Evolutionary conservation across 495 filamentous ascomycete species (phyloP), one percentile per base, ranked within the genome.

Genomic region (Penicillium cataractarum): DNA sequence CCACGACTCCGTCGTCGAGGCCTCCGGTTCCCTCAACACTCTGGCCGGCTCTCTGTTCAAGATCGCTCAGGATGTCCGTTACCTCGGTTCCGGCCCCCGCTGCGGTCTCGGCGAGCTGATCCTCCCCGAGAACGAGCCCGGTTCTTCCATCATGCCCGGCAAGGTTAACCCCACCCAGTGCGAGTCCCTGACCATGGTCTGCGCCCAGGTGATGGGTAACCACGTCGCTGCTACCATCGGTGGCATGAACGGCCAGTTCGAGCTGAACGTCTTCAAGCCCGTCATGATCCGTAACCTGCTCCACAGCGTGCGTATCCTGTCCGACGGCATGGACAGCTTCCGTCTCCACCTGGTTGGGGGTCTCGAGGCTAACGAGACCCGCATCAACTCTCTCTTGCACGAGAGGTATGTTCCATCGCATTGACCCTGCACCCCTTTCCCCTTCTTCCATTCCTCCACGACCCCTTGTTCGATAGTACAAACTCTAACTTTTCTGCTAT

Each of bases 161-260:
- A 99, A 99, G 84, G 95, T 99, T 69, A 99, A 99, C 84, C 95
- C 95, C 35, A 99, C 95, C 27, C 95, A 99, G 81, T 96, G 92
- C 80, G 95, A 99, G 84, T 91, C 93, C 39, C 80, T 99, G 75
- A 99, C 95, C 63, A 99, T 99, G 95, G 78, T 99, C 58, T 97
- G 93, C 82, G 86, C 92, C 3, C 95, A 99, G 77, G 96, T 99
- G 37, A 96, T 98, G 85, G 95, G 95, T 67, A 99, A 99, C 83
- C 88, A 99, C 76, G 89, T 90, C 48, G 91, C 95, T 32, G 85
- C 90, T 49, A 97, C 94, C 21, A 88, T 98, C 56, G 91, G 92
- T 61, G 95, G 94, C 69, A 96, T 96, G 84, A 96, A 94, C 80
- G 95, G 95, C 59, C 96, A 99, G 80, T 99, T 99, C 70, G 95